Evolutionary conservation across 75 land plant genomes (phyloP), one percentile per base, ranked within the genome.

Genomic region (Adiantum capillusveneris): DNA sequence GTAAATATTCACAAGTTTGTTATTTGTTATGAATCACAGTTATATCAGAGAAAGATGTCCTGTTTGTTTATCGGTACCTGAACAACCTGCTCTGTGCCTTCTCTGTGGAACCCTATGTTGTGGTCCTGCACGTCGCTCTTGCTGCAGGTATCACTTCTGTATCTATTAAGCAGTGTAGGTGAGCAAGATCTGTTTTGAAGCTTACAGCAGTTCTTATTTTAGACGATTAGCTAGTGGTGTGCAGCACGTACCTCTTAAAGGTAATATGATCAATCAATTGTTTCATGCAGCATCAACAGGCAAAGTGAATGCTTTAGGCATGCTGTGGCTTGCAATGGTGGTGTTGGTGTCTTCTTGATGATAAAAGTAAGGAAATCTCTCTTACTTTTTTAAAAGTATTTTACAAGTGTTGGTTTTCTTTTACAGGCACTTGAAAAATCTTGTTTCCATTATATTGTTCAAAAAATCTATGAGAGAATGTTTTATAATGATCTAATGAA

Each of bases 41-140:
- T 93, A 75, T 56, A 72, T 94, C 58, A 94, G 90, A 62, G 79
- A 65, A 53, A 57, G 50, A 3, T 94, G 98, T 62, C 65, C 80
- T 25, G 34, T 53, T 12, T 94, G 98, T 63, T 75, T 76, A 16
- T 20, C 57, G 31, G 65, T 76, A 21, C 73, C 75, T 0, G 76
- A 78, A 0, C 81, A 81, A 25, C 91, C 98, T 62, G 98, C 88
- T 39, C 60, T 94, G 30, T 94, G 98, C 63, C 68, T 94, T 52
- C 52, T 94, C 11, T 94, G 98, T 80, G 98, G 98, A 36, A 77
- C 75, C 53, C 74, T 94, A 39, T 89, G 90, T 64, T 86, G 79
- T 60, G 79, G 82, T 34, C 63, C 69, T 19, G 72, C 54, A 58
- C 67, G 76, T 64, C 83, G 83, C 54, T 17, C 67, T 2, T 91